These are phyloP conservation scores for Geranium brycei DNA, from an alignment of 345 rosid species.

Conservation along the genomic window DNA sequence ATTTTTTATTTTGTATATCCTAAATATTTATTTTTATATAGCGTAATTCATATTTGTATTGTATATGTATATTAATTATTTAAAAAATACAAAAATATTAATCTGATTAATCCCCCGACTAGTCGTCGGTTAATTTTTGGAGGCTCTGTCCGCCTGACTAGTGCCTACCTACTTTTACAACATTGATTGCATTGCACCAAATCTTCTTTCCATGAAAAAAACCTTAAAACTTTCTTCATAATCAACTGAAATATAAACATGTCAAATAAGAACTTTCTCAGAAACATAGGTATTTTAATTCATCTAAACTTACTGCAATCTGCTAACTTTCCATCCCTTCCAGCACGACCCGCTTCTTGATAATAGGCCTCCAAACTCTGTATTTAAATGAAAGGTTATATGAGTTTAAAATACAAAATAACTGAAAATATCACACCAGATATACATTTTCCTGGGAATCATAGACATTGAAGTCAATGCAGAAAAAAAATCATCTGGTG, in stretches of 20 bases:
- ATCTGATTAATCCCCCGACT: no score
- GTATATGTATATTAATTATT: no score
- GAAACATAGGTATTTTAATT: neutral
- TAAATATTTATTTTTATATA: no score
- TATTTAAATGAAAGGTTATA: slow-evolving; percentile 9
- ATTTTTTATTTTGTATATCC: no score
- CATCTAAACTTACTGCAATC: slow-evolving; percentile 51
- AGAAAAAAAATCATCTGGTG: neutral
- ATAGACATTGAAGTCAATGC: neutral
- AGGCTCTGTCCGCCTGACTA: no score
- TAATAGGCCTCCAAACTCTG: slow-evolving; percentile 92
- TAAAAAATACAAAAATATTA: no score
- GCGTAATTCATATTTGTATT: no score
- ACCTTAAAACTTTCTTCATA: neutral
- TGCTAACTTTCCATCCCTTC: slow-evolving; percentile 81
- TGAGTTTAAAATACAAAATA: slow-evolving; percentile 1
- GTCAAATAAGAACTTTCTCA: neutral
- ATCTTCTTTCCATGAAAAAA: no score
- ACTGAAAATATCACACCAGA: neutral
- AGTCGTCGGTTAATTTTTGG: no score
- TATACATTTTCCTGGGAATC: neutral
- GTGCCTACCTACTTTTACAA: no score
- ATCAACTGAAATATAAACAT: neutral
- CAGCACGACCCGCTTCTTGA: slow-evolving; percentile 98
- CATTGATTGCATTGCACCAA: no score